Percentiles rank a stretch among this genome's conserved stretches.
These are phyloP conservation scores for Adenanthera pavonina DNA, from an alignment of 306 rosid genomes.

Conservation along the genomic window DNA sequence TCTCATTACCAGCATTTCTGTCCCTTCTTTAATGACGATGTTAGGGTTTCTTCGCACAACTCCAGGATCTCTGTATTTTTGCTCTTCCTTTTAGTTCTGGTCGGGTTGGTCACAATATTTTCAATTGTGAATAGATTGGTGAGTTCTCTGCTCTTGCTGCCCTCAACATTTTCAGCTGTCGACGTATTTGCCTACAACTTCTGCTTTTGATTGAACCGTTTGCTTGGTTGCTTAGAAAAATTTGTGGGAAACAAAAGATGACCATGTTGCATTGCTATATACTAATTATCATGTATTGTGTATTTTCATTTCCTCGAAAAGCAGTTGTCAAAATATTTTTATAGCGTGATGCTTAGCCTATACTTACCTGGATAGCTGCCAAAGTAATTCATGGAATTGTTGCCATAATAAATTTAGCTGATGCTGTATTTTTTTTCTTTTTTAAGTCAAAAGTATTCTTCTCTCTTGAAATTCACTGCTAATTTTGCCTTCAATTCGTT, in stretches of 20 bases:
- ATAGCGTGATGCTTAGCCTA: conserved; percentile 3
- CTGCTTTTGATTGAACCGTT: not conserved
- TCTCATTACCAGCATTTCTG: conserved; percentile 57
- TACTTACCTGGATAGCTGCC: conserved; percentile 1
- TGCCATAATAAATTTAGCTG: not conserved
- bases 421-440: no score
- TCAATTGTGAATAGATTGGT: conserved; percentile 68
- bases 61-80: conserved; percentile 75
- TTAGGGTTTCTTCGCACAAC: conserved; percentile 70
- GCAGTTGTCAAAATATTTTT: not conserved
- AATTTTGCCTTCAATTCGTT: conserved; percentile 36
- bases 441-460: conserved; percentile 8
- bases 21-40: conserved; percentile 67
- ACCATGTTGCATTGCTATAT: not conserved
- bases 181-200: not conserved
- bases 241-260: not conserved
- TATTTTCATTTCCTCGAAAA: not conserved
- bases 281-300: no score
- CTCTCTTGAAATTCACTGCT: conserved; percentile 9
- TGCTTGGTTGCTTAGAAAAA: conserved; percentile 1
- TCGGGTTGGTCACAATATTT: conserved; percentile 58
- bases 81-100: conserved; percentile 51
- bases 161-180: conserved; percentile 8
- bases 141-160: conserved; percentile 33
- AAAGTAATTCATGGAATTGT: conserved; percentile 9